Base-by-base conservation (phyloP, 441 rosid genomes). In the Croton laevigatus region DNA sequence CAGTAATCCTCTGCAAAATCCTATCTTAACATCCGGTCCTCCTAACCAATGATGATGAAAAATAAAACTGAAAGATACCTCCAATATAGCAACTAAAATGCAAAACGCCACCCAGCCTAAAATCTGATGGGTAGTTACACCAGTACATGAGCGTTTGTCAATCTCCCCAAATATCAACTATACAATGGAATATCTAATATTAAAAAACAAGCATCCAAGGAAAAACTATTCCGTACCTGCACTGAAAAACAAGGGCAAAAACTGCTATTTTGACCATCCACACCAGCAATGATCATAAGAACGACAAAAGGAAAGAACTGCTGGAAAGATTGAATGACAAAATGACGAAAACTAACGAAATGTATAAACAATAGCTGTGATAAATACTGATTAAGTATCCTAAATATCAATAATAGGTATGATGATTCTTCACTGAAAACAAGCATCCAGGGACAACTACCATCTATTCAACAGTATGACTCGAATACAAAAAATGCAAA, bases 121-220 rank as follows among this genome's bases (percentile, higher is more conserved):
- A 19, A 7, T 19, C 2, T 38, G 6, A 3, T 17, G 0, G 13
- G 3, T 16, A 38, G 4, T 37, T n/a, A 3, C 17, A 37, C 3
- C n/a, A 60, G 17, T 17, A 17, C 37, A 44, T 6, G 5, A 45
- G 6, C 67, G 10, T 42, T 62, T 62, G 36, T 42, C 23, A 55
- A 22, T 16, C 42, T 38, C 5, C 52, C 40, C 1, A 12, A 46
- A 19, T 34, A 64, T 27, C 13, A 34, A 44, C 44, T 22, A 8
- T 23, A 20, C 38, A 12, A 45, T 12, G 51, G 37, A 23, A 52
- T 0, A 23, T 8, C 37, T 12, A 5, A 2, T 32, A 27, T 13
- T 63, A 53, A 64, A 62, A 46, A 19, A 64, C 54, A 64, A 64
- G 54, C 54, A 64, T 23, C 54, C 1, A 16, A 22, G 55, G 22